Conservation (phyloP, 441 rosid species). For the Mallotus repandus region DNA sequence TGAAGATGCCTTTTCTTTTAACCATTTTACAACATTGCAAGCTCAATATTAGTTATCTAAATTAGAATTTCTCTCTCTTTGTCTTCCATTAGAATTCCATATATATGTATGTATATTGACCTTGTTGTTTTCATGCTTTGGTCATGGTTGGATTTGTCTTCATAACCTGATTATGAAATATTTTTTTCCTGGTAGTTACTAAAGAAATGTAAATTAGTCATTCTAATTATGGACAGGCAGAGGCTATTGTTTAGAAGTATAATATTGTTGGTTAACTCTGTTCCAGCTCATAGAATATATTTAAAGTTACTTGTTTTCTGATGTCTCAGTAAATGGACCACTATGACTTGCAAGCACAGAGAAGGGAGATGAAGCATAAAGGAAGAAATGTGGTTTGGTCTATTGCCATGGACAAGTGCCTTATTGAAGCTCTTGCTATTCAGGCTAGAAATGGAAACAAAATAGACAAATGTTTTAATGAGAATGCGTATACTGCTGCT, state of each 20-base stretch:
- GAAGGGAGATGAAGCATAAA: constrained; percentile 76
- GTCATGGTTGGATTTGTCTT: not conserved
- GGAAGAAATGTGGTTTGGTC: constrained; percentile 97
- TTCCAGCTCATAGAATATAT: not conserved
- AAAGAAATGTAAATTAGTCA: not conserved
- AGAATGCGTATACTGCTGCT: constrained; percentile 78
- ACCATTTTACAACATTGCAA: not conserved
- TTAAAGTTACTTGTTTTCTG: constrained; percentile 8
- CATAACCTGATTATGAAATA: not conserved
- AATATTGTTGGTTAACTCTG: not conserved
- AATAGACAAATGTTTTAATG: constrained; percentile 79
- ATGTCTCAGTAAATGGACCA: constrained; percentile 65
- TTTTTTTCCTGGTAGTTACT: not conserved
- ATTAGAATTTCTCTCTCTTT: not conserved
- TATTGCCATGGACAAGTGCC: constrained; percentile 85
- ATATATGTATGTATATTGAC: no score
- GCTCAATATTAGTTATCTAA: not conserved
- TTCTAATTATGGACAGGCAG: not conserved
- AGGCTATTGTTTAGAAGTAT: not conserved
- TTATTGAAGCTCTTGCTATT: constrained; percentile 76
- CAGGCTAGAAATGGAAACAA: constrained; percentile 85
- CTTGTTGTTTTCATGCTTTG: no score
- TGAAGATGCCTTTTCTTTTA: not conserved
- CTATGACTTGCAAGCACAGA: constrained; percentile 51
- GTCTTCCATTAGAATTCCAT: no score